These are phyloP conservation scores for Venturia asperata DNA, from an alignment of 2,329 filamentous ascomycete genomes.

Conservation along the genomic window DNA sequence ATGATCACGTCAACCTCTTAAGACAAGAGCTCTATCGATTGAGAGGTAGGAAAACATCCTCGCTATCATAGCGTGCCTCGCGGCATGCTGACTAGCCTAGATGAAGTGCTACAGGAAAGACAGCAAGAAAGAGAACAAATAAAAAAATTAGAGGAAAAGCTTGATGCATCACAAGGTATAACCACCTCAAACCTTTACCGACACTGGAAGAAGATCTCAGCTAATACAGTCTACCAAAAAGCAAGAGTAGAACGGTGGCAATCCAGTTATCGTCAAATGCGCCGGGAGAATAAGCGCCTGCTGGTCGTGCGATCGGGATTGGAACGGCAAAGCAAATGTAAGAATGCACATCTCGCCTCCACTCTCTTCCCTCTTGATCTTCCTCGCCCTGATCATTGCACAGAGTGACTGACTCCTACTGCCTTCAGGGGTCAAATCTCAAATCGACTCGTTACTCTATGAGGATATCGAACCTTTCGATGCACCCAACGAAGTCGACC, in stretches of 20 bases:
- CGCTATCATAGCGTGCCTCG: background rate
- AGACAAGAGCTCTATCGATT: background rate
- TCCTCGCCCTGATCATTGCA: background rate
- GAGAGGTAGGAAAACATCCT: background rate
- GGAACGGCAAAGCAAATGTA: background rate
- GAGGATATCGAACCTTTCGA: background rate
- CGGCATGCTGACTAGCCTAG: background rate
- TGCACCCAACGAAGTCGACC: background rate
- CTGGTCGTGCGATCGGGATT: background rate
- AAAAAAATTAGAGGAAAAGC: background rate
- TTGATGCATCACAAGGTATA: background rate
- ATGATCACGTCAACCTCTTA: background rate
- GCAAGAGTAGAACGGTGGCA: background rate
- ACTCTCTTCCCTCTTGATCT: background rate
- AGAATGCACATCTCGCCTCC: background rate
- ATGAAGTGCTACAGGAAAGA: background rate
- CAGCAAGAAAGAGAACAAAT: background rate
- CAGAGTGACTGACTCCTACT: background rate
- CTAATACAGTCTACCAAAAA: background rate
- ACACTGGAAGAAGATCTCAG: background rate
- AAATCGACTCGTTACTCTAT: conserved; percentile 2
- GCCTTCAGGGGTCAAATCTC: background rate
- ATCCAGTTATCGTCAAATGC: background rate
- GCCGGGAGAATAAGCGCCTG: background rate
- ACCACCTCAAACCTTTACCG: background rate